Conservation (phyloP, 805 yeast genomes). For the Candida railenensis region DNA sequence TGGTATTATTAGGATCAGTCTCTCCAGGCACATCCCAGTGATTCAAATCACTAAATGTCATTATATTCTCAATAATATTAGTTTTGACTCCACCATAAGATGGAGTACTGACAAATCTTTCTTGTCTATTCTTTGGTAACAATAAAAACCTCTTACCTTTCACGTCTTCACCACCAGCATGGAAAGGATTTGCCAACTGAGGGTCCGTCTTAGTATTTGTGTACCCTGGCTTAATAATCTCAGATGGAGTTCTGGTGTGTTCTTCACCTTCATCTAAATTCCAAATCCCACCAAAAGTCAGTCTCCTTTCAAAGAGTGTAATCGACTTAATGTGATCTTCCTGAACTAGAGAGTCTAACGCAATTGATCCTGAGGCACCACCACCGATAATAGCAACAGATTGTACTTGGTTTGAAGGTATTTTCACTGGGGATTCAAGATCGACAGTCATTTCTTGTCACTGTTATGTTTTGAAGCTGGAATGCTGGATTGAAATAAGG, state of each 20-base stretch:
- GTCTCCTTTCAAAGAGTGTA: conserved; percentile 41
- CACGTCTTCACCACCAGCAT: not conserved
- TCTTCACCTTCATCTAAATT: conserved; percentile 20
- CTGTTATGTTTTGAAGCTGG: no score
- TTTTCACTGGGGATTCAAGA: conserved; percentile 8
- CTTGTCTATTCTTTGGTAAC: conserved; percentile 17
- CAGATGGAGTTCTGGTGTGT: conserved; percentile 16
- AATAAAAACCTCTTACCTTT: conserved; percentile 8
- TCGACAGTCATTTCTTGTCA: not conserved
- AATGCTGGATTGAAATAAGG: no score
- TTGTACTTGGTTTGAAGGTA: conserved; percentile 14
- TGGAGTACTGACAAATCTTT: conserved; percentile 30
- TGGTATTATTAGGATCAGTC: conserved; percentile 17
- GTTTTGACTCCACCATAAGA: conserved; percentile 29
- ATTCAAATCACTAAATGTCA: conserved; percentile 44
- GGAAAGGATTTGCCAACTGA: conserved; percentile 25
- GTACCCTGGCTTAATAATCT: conserved; percentile 20
- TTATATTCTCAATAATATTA: conserved; percentile 42
- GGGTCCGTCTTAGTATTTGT: conserved; percentile 24
- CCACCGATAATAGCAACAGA: conserved; percentile 48
- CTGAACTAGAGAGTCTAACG: conserved; percentile 35
- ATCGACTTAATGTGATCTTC: conserved; percentile 32
- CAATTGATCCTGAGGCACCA: conserved; percentile 50
- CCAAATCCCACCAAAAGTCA: conserved; percentile 46
- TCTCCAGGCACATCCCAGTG: conserved; percentile 29